phyloP scores from a whole-genome alignment of 345 rosid genomes.

The Gossypium raimondii region DNA sequence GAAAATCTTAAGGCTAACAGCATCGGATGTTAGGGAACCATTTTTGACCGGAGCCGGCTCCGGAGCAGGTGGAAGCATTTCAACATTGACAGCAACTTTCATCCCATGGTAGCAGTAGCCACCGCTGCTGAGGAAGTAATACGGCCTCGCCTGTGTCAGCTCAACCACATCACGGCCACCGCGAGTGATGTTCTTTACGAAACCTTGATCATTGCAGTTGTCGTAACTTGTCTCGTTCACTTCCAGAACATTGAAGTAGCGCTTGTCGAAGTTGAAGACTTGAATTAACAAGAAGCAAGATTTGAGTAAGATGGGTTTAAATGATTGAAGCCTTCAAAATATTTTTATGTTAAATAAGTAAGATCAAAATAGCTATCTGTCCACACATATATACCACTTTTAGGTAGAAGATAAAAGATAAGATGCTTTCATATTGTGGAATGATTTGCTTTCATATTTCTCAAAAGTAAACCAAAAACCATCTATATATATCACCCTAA shows the following conservation, averaged over 20 bases:
- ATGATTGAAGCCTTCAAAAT: no score
- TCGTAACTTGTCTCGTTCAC: conserved; percentile 58
- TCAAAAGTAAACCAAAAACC: no score
- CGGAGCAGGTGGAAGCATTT: conserved; percentile 9
- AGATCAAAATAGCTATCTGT: no score
- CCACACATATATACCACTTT: no score
- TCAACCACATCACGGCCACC: conserved; percentile 61
- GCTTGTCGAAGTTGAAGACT: conserved; percentile 45
- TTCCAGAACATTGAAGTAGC: conserved; percentile 49
- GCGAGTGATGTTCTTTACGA: conserved; percentile 41
- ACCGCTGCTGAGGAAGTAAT: conserved; percentile 49
- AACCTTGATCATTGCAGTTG: conserved; percentile 38
- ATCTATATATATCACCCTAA: no score
- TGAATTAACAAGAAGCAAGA: conserved; percentile 3
- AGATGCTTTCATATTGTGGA: no score
- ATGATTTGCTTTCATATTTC: no score
- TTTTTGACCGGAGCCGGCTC: conserved; percentile 14
- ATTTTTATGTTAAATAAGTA: no score
- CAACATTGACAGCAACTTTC: conserved; percentile 39
- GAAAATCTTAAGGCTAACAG: not conserved
- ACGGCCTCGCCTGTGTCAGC: conserved; percentile 40
- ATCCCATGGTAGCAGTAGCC: conserved; percentile 64
- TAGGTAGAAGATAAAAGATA: no score
- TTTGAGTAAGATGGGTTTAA: not conserved
- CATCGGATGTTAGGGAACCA: not conserved